phyloP scores from a whole-genome alignment of 2,329 filamentous ascomycete genomes.

The Delphinella strobiligena region DNA sequence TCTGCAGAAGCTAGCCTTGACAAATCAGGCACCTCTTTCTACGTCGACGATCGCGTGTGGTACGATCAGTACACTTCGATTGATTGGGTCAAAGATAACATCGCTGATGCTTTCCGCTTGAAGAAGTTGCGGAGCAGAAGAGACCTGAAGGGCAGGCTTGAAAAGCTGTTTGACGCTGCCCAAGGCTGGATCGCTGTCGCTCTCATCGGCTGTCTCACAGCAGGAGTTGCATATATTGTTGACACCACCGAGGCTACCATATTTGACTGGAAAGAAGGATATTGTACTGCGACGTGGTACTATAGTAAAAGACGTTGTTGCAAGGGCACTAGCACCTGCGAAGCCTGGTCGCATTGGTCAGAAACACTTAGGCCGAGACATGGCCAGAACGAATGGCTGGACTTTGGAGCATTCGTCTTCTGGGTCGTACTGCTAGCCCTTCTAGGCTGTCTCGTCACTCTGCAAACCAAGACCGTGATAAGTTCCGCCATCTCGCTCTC shows the following conservation, averaged over 20 bases:
- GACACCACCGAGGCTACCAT: slow-evolving; percentile 75
- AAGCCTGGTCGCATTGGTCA: slow-evolving; percentile 54
- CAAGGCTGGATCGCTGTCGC: slow-evolving; percentile 94
- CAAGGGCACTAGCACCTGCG: slow-evolving; percentile 40
- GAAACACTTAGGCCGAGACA: slow-evolving; percentile 40
- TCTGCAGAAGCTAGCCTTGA: slow-evolving; percentile 29
- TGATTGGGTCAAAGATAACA: slow-evolving; percentile 96
- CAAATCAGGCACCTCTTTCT: slow-evolving; percentile 54
- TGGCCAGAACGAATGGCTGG: slow-evolving; percentile 47
- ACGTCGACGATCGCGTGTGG: slow-evolving; percentile 81
- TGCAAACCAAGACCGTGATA: slow-evolving; percentile 87
- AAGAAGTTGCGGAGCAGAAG: slow-evolving; percentile 71
- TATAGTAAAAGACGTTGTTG: slow-evolving; percentile 59
- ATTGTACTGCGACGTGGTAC: slow-evolving; percentile 62
- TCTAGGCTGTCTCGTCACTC: slow-evolving; percentile 64
- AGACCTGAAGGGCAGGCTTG: slow-evolving; percentile 70
- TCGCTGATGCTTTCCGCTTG: slow-evolving; percentile 82
- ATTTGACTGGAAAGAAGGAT: slow-evolving; percentile 86
- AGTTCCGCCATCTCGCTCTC: slow-evolving; percentile 77
- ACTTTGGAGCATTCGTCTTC: slow-evolving; percentile 64
- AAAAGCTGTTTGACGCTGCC: slow-evolving; percentile 68
- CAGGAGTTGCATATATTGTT: slow-evolving; percentile 75
- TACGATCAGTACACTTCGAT: slow-evolving; percentile 97
- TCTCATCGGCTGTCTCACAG: slow-evolving; percentile 75
- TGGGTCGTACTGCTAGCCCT: slow-evolving; percentile 59